A percentile compares a stretch with the other conserved stretches of the same genome.
Conservation (phyloP, 1,284 basidiomycete species). For the Exobasidium cylindrosporum region DNA sequence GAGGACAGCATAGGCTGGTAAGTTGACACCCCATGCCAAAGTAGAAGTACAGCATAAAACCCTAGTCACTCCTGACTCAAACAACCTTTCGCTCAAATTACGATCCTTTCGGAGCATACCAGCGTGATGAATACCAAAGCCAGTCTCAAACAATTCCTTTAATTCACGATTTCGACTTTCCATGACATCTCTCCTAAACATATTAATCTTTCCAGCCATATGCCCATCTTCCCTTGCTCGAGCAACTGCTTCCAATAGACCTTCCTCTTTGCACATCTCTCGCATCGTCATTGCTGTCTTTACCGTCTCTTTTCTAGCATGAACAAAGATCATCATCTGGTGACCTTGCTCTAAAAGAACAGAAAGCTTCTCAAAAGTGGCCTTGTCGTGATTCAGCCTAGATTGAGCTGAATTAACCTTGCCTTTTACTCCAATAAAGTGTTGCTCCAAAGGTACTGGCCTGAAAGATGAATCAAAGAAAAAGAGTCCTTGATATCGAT, state of each 20-base stretch:
- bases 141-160: constrained; percentile 86
- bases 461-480: constrained; percentile 98
- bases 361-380: constrained; percentile 76
- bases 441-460: constrained; percentile 94
- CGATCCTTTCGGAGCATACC: constrained; percentile 94
- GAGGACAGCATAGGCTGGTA: constrained; percentile 92
- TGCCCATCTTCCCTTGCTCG: constrained; percentile 19
- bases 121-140: constrained; percentile 96
- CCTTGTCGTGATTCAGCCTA: constrained; percentile 83
- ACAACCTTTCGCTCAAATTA: constrained; percentile 93
- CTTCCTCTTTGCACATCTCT: constrained; percentile 75
- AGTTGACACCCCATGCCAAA: constrained; percentile 97
- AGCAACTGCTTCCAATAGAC: constrained; percentile 61
- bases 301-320: constrained; percentile 96
- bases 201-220: constrained; percentile 21
- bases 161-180: constrained; percentile 90
- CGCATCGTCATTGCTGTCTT: constrained; percentile 82
- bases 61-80: constrained; percentile 83
- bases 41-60: constrained; percentile 98
- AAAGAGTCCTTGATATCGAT: constrained; percentile 85
- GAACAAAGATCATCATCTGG: constrained; percentile 99
- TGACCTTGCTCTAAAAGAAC: constrained; percentile 60
- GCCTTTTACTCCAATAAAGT: constrained; percentile 93
- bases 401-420: constrained; percentile 73
- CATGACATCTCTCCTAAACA: constrained; percentile 73